These are phyloP conservation scores for Backusella macrospora DNA, from an alignment of 192 early-diverging fungal species.

Conservation along the genomic window DNA sequence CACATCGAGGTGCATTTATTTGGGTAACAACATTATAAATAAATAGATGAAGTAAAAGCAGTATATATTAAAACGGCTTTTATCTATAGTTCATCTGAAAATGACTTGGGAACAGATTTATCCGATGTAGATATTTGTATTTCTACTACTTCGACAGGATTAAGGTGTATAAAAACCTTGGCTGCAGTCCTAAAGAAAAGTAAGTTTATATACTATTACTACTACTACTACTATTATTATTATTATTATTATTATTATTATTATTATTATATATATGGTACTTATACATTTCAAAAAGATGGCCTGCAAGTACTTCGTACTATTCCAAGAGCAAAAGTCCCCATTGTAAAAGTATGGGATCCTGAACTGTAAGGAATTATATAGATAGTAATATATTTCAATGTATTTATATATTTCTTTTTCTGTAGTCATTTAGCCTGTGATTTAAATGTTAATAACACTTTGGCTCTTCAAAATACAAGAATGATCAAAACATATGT, in stretches of 20 bases:
- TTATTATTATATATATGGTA: slow-evolving; percentile 5
- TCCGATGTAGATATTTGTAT: slow-evolving; percentile 95
- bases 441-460: slow-evolving; percentile 95
- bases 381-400: not conserved
- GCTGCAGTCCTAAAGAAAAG: slow-evolving; percentile 73
- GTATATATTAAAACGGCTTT: not conserved
- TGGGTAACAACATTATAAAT: slow-evolving; percentile 59
- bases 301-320: slow-evolving; percentile 80
- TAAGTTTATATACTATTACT: slow-evolving; percentile 38
- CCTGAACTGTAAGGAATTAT: slow-evolving; percentile 71
- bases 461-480: slow-evolving; percentile 90
- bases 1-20: slow-evolving; percentile 84
- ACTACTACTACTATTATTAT: too few relatives aligned
- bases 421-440: slow-evolving; percentile 77
- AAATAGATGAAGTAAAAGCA: not conserved
- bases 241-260: not conserved
- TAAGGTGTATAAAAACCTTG: slow-evolving; percentile 73
- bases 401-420: not conserved
- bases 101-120: slow-evolving; percentile 79
- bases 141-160: slow-evolving; percentile 77
- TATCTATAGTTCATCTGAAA: slow-evolving; percentile 73
- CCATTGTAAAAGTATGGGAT: slow-evolving; percentile 92
- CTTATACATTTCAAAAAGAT: slow-evolving; percentile 45
- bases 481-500: slow-evolving; percentile 89
- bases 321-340: slow-evolving; percentile 86